Evolutionary conservation across 257 asterid genomes (phyloP).

Genomic region (Solanum chiquidenum): DNA sequence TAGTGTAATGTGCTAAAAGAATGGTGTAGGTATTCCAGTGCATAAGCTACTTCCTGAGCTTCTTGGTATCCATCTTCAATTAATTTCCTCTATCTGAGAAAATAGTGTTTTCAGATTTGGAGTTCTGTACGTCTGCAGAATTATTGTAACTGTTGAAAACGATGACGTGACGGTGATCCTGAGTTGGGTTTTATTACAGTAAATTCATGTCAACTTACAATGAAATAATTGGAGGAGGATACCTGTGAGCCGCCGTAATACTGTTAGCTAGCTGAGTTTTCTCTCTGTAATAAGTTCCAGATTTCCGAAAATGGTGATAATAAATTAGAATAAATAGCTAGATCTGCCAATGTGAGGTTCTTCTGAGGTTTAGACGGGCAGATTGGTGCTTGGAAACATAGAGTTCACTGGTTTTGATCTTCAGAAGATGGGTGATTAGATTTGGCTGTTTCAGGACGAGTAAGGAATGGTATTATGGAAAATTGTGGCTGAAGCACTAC

Average conservation of each 20-base stretch:
- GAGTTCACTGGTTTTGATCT: neutral
- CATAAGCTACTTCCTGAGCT: neutral
- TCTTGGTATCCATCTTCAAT: neutral
- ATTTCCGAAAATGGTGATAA: neutral
- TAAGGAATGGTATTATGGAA: neutral
- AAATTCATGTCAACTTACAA: neutral
- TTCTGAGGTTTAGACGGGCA: neutral
- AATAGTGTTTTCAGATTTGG: neutral
- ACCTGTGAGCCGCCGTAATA: neutral
- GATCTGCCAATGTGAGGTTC: neutral
- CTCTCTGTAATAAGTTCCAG: neutral
- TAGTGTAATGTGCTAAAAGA: neutral
- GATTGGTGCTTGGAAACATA: neutral
- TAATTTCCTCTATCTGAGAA: neutral
- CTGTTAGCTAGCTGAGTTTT: neutral
- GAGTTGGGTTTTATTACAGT: neutral
- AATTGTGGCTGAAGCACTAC: neutral
- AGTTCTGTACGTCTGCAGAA: neutral
- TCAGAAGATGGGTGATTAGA: neutral
- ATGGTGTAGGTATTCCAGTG: neutral
- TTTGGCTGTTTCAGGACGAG: neutral
- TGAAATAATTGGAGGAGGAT: neutral
- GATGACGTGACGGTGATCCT: neutral
- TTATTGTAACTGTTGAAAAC: neutral
- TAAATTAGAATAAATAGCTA: neutral